Conservation (phyloP, 108 stramenopile species). For the Cyclotella atomus region DNA sequence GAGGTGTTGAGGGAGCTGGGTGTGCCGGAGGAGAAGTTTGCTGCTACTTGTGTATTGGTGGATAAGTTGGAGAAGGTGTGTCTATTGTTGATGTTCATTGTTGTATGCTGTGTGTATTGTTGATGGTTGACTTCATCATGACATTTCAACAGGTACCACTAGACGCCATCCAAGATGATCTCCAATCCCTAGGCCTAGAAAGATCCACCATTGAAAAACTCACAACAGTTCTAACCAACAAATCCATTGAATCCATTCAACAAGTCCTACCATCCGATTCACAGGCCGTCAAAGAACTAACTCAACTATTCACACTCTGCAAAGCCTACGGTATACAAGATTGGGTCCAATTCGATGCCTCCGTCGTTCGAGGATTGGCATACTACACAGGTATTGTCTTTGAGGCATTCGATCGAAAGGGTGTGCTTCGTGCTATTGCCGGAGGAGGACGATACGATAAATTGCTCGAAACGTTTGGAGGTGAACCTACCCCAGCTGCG, state of each 20-base stretch:
- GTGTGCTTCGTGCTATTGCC: conserved; percentile 95
- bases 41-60: conserved; percentile 95
- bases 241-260: conserved; percentile 81
- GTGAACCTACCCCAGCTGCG: conserved; percentile 92
- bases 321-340: conserved; percentile 88
- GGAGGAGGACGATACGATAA: conserved; percentile 98
- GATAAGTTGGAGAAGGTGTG: conserved; percentile 97
- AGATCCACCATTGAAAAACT: conserved; percentile 81
- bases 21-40: conserved; percentile 92
- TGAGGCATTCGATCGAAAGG: conserved; percentile 96
- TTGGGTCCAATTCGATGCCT: conserved; percentile 96
- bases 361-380: conserved; percentile 95
- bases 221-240: conserved; percentile 82
- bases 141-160: conserved; percentile 65
- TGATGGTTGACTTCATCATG: not conserved
- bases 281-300: conserved; percentile 84
- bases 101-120: not conserved
- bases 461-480: conserved; percentile 95
- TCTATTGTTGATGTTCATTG: not conserved
- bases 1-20: conserved; percentile 91
- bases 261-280: conserved; percentile 85
- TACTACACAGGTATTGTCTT: conserved; percentile 99
- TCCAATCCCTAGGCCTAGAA: conserved; percentile 89
- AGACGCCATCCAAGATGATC: conserved; percentile 90
- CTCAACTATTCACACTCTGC: conserved; percentile 75